Conservation (phyloP, 192 early-diverging fungal species). For the Entomortierella beljakovae region DNA sequence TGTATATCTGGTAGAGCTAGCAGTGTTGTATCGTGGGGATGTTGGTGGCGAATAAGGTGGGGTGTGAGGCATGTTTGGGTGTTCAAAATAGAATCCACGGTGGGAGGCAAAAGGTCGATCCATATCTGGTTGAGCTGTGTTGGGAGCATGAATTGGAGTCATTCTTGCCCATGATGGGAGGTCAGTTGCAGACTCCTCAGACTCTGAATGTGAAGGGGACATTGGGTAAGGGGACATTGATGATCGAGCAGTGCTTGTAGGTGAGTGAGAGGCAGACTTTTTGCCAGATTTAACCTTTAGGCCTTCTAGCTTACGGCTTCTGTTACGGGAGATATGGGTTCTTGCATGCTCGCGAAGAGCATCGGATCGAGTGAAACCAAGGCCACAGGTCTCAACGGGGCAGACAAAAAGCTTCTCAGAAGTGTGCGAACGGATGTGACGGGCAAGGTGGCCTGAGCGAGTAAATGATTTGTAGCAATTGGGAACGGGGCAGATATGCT, state of each 20-base stretch:
- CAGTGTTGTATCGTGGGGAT: slow-evolving; percentile 45
- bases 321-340: slow-evolving; percentile 71
- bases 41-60: slow-evolving; percentile 52
- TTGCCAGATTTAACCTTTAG: slow-evolving; percentile 9
- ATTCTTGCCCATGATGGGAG: slow-evolving; percentile 49
- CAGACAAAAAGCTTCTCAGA: slow-evolving; percentile 54
- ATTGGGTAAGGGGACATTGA: slow-evolving; percentile 50
- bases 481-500: slow-evolving; percentile 55
- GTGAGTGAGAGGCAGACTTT: slow-evolving; percentile 33
- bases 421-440: slow-evolving; percentile 62
- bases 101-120: slow-evolving; percentile 16
- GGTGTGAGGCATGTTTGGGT: slow-evolving; percentile 36
- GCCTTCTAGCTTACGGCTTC: slow-evolving; percentile 32
- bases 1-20: slow-evolving; percentile 37
- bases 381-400: slow-evolving; percentile 66
- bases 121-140: slow-evolving; percentile 19
- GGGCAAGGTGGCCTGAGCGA: slow-evolving; percentile 58
- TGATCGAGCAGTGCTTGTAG: slow-evolving; percentile 31
- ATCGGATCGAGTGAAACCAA: slow-evolving; percentile 82
- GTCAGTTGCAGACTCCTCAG: slow-evolving; percentile 36
- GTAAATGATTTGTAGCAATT: slow-evolving; percentile 63
- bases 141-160: slow-evolving; percentile 46
- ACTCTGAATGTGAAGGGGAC: slow-evolving; percentile 45
- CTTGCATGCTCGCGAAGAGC: slow-evolving; percentile 81
- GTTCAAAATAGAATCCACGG: slow-evolving; percentile 7